phyloP scores from a whole-genome alignment of 345 rosid genomes.

The Heritiera fomes region DNA sequence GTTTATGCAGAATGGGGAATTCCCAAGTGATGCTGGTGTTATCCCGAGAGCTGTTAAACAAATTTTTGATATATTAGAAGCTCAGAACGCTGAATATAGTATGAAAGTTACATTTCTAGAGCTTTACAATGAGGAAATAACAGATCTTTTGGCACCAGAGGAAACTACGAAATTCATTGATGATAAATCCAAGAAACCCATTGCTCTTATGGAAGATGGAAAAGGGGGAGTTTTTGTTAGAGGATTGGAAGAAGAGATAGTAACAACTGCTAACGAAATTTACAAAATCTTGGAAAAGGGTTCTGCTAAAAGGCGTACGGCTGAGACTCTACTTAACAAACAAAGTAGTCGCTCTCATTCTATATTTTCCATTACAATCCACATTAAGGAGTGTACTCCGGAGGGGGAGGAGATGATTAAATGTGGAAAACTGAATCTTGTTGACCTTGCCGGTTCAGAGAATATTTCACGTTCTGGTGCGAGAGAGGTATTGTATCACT shows the following conservation, averaged over 20 bases:
- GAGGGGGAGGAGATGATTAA: slow-evolving; percentile 99
- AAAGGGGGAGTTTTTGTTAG: slow-evolving; percentile 96
- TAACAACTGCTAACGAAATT: slow-evolving; percentile 88
- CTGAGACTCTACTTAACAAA: slow-evolving; percentile 98
- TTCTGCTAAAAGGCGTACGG: slow-evolving; percentile 95
- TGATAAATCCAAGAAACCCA: slow-evolving; percentile 89
- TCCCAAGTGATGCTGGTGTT: slow-evolving; percentile 95
- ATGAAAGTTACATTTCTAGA: slow-evolving; percentile 97
- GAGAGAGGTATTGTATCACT: slow-evolving; percentile 62
- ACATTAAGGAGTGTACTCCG: slow-evolving; percentile 93
- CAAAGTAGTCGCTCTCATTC: slow-evolving; percentile 99
- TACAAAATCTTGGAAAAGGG: slow-evolving; percentile 97
- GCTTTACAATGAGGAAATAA: slow-evolving; percentile 91
- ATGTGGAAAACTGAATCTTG: slow-evolving; percentile 96
- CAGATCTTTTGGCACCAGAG: slow-evolving; percentile 94
- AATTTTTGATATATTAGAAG: slow-evolving; percentile 86
- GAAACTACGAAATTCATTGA: slow-evolving; percentile 77
- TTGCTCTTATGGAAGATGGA: slow-evolving; percentile 98
- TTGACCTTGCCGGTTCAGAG: slow-evolving; percentile 99
- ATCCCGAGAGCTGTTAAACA: slow-evolving; percentile 94
- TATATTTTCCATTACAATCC: slow-evolving; percentile 94
- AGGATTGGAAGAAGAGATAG: slow-evolving; percentile 98
- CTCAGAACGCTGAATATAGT: slow-evolving; percentile 89
- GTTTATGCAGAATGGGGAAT: slow-evolving; percentile 82
- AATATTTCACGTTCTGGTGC: slow-evolving; percentile 99